phyloP scores from a whole-genome alignment of 768 basidiomycete species.

The Russula abietina region DNA sequence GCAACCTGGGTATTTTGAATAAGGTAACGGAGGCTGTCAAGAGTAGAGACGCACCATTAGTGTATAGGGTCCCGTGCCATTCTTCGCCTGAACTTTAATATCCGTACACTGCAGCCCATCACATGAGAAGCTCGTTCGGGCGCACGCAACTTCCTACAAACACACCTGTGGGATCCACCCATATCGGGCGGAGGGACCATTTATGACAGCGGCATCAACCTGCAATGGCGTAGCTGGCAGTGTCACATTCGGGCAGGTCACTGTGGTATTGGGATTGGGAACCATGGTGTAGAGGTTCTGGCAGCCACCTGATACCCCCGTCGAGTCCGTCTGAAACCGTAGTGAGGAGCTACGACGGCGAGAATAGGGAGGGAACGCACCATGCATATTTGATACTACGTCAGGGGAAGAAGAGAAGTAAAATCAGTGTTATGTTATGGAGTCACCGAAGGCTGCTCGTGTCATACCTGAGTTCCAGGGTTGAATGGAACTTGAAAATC shows the following conservation, averaged over 20 bases:
- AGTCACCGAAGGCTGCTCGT: neutral
- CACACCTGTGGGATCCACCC: conserved; percentile 56
- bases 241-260: conserved; percentile 48
- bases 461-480: conserved; percentile 48
- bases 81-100: conserved; percentile 45
- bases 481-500: conserved; percentile 55
- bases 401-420: neutral
- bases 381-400: conserved; percentile 64
- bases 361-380: conserved; percentile 30
- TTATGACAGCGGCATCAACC: conserved; percentile 39
- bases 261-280: conserved; percentile 33
- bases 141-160: neutral
- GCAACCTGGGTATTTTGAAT: conserved; percentile 38
- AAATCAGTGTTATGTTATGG: neutral
- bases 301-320: conserved; percentile 56
- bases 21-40: neutral
- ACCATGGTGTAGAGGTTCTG: conserved; percentile 54
- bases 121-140: neutral
- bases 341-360: neutral
- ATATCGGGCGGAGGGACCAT: conserved; percentile 50
- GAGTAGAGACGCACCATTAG: conserved; percentile 40
- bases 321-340: conserved; percentile 44
- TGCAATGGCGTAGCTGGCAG: conserved; percentile 39
- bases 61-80: conserved; percentile 55
- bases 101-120: conserved; percentile 46